Conservation (phyloP, 192 early-diverging fungal genomes). For the Lobosporangium transversale region DNA sequence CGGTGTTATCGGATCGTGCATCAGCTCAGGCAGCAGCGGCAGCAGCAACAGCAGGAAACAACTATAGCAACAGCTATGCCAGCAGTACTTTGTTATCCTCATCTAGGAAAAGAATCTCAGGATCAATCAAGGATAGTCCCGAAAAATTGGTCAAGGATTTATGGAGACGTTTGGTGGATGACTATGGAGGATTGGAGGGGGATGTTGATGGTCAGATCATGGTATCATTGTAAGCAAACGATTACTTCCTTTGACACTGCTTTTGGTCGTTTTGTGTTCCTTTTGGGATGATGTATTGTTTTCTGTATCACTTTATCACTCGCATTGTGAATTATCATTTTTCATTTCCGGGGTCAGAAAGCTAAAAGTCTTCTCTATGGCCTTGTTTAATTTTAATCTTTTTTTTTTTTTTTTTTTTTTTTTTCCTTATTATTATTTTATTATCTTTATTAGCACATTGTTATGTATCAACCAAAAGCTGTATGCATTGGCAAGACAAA, state of each 20-base stretch:
- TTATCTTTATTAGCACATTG: conserved; percentile 21
- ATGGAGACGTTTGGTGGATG: conserved; percentile 45
- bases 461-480: conserved; percentile 42
- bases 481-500: conserved; percentile 24
- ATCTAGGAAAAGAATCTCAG: conserved; percentile 26
- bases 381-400: no score
- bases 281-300: no score
- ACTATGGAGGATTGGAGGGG: conserved; percentile 50
- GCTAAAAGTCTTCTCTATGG: no score
- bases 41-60: no score
- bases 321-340: no score
- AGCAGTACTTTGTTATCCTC: no score
- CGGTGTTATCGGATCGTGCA: conserved; percentile 49
- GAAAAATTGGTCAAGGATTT: conserved; percentile 45
- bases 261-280: no score
- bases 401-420: no score
- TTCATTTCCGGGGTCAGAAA: no score
- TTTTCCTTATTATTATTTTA: conserved; percentile 4
- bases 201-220: conserved; percentile 56
- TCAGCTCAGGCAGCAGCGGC: conserved; percentile 1
- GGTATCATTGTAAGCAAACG: conserved; percentile 54
- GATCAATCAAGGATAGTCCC: conserved; percentile 30
- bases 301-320: no score
- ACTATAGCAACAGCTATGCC: no score
- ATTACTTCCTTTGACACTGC: no score